A percentile compares a stretch with the other conserved stretches of the same genome.
phyloP scores from a whole-genome alignment of 1,284 basidiomycete genomes.

The Leccinum pallidistipes region DNA sequence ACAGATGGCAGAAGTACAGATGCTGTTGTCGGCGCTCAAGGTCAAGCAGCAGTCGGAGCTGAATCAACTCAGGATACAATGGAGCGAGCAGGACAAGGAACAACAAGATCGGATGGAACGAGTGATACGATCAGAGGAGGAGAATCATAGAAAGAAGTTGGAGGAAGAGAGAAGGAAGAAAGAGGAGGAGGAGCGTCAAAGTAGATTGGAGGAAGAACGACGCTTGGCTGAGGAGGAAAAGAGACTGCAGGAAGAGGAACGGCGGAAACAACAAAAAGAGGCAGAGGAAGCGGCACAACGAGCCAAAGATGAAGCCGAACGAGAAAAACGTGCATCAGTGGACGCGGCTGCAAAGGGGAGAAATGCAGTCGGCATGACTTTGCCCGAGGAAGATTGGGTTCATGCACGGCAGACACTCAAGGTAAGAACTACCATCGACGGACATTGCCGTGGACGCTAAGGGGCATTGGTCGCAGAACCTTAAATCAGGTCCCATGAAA shows the following conservation, averaged over 20 bases:
- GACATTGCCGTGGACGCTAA: constrained; percentile 28
- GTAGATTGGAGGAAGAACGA: constrained; percentile 41
- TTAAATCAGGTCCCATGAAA: constrained; percentile 79
- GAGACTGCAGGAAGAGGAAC: constrained; percentile 35
- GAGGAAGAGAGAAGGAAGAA: constrained; percentile 50
- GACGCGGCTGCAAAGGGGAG: constrained; percentile 34
- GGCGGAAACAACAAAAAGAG: constrained; percentile 38
- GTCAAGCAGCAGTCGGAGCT: constrained; percentile 49
- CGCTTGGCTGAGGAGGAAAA: constrained; percentile 34
- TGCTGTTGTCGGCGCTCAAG: constrained; percentile 42
- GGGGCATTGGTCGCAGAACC: constrained; percentile 40
- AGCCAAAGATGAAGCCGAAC: constrained; percentile 33
- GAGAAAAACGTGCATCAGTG: constrained; percentile 33
- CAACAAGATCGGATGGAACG: constrained; percentile 62
- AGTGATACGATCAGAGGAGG: constrained; percentile 65
- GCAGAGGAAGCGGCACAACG: constrained; percentile 42
- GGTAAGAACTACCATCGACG: constrained; percentile 38
- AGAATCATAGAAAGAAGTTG: constrained; percentile 50
- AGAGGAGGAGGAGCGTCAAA: constrained; percentile 50
- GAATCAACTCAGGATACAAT: constrained; percentile 43
- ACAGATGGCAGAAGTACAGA: constrained; percentile 52
- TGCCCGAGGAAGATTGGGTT: constrained; percentile 67
- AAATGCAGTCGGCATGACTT: constrained; percentile 48
- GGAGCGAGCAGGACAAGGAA: constrained; percentile 51
- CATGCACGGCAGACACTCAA: constrained; percentile 60